phyloP scores from a whole-genome alignment of 129 eudicot species.

The Flaveria robusta region DNA sequence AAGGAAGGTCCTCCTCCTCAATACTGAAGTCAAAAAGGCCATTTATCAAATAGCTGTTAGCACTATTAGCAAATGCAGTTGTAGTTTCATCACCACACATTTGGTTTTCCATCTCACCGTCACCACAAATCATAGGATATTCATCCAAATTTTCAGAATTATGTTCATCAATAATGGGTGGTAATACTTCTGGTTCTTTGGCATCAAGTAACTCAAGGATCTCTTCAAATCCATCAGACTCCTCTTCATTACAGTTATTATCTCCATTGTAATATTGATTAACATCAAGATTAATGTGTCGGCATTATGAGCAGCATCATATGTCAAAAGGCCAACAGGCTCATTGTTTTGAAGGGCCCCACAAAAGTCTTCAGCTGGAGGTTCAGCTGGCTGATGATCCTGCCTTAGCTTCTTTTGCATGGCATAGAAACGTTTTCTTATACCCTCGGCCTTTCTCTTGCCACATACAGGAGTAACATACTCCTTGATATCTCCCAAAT shows the following conservation, averaged over 20 bases:
- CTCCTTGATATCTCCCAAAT: slow-evolving; percentile 30
- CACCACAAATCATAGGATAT: slow-evolving; percentile 24
- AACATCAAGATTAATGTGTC: slow-evolving; percentile 13
- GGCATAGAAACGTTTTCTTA: slow-evolving; percentile 47
- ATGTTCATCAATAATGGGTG: slow-evolving; percentile 27
- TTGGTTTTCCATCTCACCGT: slow-evolving; percentile 26
- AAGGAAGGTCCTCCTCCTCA: slow-evolving; percentile 54
- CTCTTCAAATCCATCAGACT: slow-evolving; percentile 37
- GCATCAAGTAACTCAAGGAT: slow-evolving; percentile 41
- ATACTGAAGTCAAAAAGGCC: slow-evolving; percentile 45
- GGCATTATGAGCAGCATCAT: slow-evolving; percentile 21
- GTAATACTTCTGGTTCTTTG: slow-evolving; percentile 36
- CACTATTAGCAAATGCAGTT: slow-evolving; percentile 26
- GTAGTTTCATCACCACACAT: slow-evolving; percentile 26
- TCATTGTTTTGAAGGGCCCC: slow-evolving; percentile 23
- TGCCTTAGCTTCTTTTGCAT: slow-evolving; percentile 55
- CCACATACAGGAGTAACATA: slow-evolving; percentile 16
- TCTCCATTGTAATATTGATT: slow-evolving; percentile 11
- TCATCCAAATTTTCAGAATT: background rate
- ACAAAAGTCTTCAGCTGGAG: slow-evolving; percentile 27
- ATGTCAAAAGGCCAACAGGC: slow-evolving; percentile 22
- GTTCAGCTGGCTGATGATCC: slow-evolving; percentile 39
- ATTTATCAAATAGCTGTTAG: slow-evolving; percentile 43
- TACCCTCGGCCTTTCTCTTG: slow-evolving; percentile 64
- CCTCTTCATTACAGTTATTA: slow-evolving; percentile 29